Base-by-base conservation (phyloP, 345 rosid genomes). In the Tarenaya hassleriana region DNA sequence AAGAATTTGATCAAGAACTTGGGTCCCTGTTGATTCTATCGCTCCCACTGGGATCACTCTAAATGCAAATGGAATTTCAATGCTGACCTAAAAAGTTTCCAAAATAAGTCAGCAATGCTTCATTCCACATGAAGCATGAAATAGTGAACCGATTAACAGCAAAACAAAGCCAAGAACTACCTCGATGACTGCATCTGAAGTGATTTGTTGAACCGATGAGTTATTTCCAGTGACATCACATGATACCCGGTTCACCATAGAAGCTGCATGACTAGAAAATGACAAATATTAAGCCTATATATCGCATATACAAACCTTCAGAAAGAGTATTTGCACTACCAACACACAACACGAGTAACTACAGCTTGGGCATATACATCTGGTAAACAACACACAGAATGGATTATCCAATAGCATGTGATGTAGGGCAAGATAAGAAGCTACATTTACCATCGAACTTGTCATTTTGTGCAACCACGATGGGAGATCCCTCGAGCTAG, bases 401-500 rank as follows among this genome's bases (percentile, higher is more conserved):
- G 13, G 11, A 27, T 47, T 4, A 33, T 20, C 38, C 51, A 50
- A 20, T 1, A 10, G 42, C 32, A 32, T 41, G 41, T 31, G 14
- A 31, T 18, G 41, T 5, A 58, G 60, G 20, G 38, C 40, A 24
- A 24, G 29, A 24, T 24, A 24, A 2, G 29, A 24, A 24, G 29
- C 29, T 59, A 52, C 45, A 59, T 80, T 76, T 67, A 87, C 98
- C 96, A 64, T 84, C 81, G 68, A 91, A 87, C 61, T 91, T 91
- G 41, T 91, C 96, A 73, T 91, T 91, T 65, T 91, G 95, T 1
- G 88, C 89, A 60, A 68, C 89, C 33, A 91, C 86, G 35, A 82
- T 71, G 0, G 98, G 96, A 8, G 95, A 87, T 42, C 98, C 98
- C 63, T 91, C 96, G 59, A 84, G 92, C 98, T 69, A 84, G 49